Percentiles rank a stretch among this genome's conserved stretches.
Conservation (phyloP, 2,329 filamentous ascomycete species). For the Myriangium duriaei region DNA sequence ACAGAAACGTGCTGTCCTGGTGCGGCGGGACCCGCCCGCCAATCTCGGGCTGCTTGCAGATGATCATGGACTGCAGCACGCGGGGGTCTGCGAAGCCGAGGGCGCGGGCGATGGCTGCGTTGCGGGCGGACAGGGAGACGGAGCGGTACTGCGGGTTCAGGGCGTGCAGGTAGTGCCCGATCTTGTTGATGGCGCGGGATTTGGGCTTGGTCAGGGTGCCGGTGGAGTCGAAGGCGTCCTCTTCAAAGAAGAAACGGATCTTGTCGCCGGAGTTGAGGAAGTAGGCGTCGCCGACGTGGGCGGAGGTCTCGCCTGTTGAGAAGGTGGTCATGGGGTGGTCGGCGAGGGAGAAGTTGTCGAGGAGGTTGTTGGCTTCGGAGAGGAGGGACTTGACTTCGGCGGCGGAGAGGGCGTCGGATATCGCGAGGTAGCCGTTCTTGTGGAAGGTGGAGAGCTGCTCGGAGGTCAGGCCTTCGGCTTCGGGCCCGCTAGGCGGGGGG, state of each 20-base stretch:
- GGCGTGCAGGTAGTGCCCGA: constrained; percentile 39
- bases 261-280: constrained; percentile 86
- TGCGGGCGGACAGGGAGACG: constrained; percentile 41
- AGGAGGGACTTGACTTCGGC: constrained; percentile 57
- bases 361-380: constrained; percentile 59
- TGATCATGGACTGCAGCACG: constrained; percentile 88
- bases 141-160: constrained; percentile 36
- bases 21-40: constrained; percentile 83
- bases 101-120: constrained; percentile 52
- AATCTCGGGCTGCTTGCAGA: constrained; percentile 96
- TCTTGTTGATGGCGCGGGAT: constrained; percentile 66
- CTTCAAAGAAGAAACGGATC: constrained; percentile 93
- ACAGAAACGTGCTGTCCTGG: constrained; percentile 86
- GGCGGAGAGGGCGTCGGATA: constrained; percentile 61
- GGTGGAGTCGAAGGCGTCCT: constrained; percentile 63
- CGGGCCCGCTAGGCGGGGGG: constrained; percentile 15
- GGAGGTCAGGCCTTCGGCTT: constrained; percentile 48
- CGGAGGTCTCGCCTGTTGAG: constrained; percentile 59
- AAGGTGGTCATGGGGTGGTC: constrained; percentile 90
- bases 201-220: constrained; percentile 67
- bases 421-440: constrained; percentile 78
- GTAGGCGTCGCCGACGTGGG: constrained; percentile 92
- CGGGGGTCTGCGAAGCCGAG: constrained; percentile 67
- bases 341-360: constrained; percentile 62
- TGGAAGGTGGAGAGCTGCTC: constrained; percentile 62